Evolutionary conservation across 352 stramenopile genomes (phyloP).

Genomic region (Globisporangium cylindrosporum): DNA sequence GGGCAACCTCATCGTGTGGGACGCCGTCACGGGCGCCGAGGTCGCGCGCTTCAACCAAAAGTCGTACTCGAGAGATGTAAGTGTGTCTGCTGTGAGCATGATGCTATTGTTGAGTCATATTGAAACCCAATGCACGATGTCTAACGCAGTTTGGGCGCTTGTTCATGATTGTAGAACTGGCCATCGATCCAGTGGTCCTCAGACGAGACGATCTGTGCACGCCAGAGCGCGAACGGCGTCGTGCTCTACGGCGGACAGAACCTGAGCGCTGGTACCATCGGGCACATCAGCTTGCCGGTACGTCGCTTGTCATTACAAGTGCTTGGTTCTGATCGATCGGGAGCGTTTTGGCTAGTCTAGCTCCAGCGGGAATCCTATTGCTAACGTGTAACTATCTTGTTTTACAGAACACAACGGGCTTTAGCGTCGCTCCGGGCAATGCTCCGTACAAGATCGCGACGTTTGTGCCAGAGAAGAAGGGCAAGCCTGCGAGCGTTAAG

Average conservation of each 20-base stretch:
- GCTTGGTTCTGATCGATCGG: not conserved
- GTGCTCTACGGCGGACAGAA: conserved; percentile 76
- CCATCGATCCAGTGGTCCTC: conserved; percentile 89
- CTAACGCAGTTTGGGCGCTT: conserved; percentile 1
- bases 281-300: conserved; percentile 74
- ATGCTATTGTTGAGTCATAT: not conserved
- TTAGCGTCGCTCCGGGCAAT: conserved; percentile 77
- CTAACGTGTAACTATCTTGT: not conserved
- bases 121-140: not conserved
- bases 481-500: conserved; percentile 83
- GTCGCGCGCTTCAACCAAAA: conserved; percentile 86
- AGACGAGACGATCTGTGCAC: conserved; percentile 84
- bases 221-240: conserved; percentile 73
- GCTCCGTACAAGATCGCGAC: conserved; percentile 82
- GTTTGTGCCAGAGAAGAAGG: conserved; percentile 90
- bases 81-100: conserved; percentile 20
- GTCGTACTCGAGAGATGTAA: conserved; percentile 73
- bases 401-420: conserved; percentile 66
- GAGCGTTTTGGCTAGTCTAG: not conserved
- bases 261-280: conserved; percentile 51
- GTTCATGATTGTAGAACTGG: conserved; percentile 60
- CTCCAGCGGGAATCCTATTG: not conserved
- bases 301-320: not conserved
- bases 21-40: conserved; percentile 48
- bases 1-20: conserved; percentile 87